Percentiles rank a stretch among this genome's conserved stretches.
Conservation (phyloP, 1,284 basidiomycete genomes). For the Trametes pubescens region DNA sequence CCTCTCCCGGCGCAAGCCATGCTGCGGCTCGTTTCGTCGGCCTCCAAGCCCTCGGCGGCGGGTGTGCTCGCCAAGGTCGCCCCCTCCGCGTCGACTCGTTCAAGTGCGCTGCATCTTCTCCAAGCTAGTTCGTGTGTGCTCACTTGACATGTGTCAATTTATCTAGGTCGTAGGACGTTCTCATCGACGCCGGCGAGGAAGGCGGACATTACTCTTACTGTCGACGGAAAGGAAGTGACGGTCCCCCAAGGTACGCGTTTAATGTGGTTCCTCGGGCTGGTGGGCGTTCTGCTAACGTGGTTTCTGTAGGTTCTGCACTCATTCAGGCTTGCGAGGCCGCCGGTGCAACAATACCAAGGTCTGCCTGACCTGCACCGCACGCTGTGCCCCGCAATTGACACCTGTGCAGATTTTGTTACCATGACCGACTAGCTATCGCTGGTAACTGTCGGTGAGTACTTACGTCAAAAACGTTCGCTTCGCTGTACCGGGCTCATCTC, state of each 20-base stretch:
- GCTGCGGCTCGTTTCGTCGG: constrained; percentile 69
- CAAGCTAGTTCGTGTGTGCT: not conserved
- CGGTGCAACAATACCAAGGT: constrained; percentile 81
- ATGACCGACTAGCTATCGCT: constrained; percentile 93
- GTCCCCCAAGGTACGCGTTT: constrained; percentile 81
- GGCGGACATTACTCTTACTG: constrained; percentile 88
- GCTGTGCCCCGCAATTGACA: constrained; percentile 26
- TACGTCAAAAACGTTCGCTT: not conserved
- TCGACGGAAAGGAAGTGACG: constrained; percentile 94
- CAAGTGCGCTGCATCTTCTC: constrained; percentile 44
- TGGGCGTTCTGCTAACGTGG: constrained; percentile 23
- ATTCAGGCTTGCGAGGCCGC: constrained; percentile 97
- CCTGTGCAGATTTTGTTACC: constrained; percentile 84
- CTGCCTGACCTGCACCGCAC: constrained; percentile 34
- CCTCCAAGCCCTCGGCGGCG: constrained; percentile 63
- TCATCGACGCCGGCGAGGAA: constrained; percentile 69
- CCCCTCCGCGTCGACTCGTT: constrained; percentile 50
- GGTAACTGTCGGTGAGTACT: constrained; percentile 89
- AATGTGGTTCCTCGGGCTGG: constrained; percentile 7
- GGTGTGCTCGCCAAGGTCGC: constrained; percentile 71
- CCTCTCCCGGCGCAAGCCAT: constrained; percentile 47
- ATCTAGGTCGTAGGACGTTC: constrained; percentile 63
- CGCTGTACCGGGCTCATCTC: constrained; percentile 14
- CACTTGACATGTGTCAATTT: not conserved
- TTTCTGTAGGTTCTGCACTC: constrained; percentile 79